Base-by-base conservation (phyloP, 768 basidiomycete species). In the Pleurotus platypus region DNA sequence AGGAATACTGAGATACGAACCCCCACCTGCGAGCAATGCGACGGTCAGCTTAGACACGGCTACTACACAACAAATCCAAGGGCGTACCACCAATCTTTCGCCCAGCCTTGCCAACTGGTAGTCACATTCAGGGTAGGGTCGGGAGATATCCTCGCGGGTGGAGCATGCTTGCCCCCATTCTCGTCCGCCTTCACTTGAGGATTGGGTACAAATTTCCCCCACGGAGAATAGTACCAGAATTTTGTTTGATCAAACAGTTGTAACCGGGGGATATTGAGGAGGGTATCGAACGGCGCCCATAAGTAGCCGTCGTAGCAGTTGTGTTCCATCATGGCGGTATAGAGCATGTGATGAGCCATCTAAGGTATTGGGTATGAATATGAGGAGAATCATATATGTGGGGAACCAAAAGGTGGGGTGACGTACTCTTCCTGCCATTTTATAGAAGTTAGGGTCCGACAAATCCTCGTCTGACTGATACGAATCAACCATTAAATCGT, bases 281-380 rank as follows among this genome's bases (percentile, higher is more conserved):
- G 64, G 5, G 79, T 76, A 59, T 81, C 77, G 57, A 81, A 80
- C 13, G 80, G 79, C 39, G 74, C 78, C 79, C 79, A 80, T 13
- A 81, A 72, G 62, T 80, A 80, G 4, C 79, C 79, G 27, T 76
- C 68, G 61, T 81, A 81, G 61, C 79, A 81, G 11, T 62, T 67
- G 50, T 76, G 62, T 48, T 75, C 76, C 45, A 67, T 67, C 55
- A 81, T 51, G 35, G 72, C 77, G 3, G 77, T 81, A 60, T 78
- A 78, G 8, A 81, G 68, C 78, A 80, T 81, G 58, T 81, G 80
- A 55, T 81, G 79, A 5, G 78, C 80, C 80, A 79, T 76, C 69
- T 68, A 22, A n/a, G 42, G 12, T 9, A 2, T 12, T 54, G 30
- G 46, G 22, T 24, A 9, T 24, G 40, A n/a, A 38, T 13, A 40